phyloP scores from a whole-genome alignment of 352 stramenopile genomes.

The Pythium periplocum region DNA sequence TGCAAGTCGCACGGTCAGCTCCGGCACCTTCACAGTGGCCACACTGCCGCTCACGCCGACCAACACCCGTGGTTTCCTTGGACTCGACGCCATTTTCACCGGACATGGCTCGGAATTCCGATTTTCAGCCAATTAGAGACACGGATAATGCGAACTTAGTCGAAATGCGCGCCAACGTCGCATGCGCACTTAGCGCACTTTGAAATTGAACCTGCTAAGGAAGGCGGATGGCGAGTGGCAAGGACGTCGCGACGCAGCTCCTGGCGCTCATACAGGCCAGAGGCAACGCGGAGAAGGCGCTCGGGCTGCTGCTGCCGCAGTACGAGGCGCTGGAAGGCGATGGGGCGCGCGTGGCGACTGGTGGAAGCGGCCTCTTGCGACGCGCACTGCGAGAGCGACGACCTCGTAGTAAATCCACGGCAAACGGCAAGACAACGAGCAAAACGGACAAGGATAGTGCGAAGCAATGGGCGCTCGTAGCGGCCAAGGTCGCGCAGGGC shows the following conservation, averaged over 20 bases:
- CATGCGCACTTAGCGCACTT: conserved; percentile 9
- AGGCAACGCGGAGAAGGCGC: conserved; percentile 15
- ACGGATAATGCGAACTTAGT: not conserved
- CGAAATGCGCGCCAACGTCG: no score
- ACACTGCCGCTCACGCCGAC: conserved; percentile 82
- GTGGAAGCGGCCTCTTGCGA: no score
- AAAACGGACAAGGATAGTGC: conserved; percentile 1
- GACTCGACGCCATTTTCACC: not conserved
- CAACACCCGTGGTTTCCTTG: conserved; percentile 45
- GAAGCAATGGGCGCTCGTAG: conserved; percentile 34
- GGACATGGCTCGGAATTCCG: no score
- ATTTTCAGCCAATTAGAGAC: conserved; percentile 8
- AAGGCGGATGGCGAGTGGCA: conserved; percentile 1
- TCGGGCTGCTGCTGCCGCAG: conserved; percentile 5
- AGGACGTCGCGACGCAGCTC: conserved; percentile 14
- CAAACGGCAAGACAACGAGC: not conserved
- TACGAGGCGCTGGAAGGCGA: not conserved
- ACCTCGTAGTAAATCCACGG: no score
- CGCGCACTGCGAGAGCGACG: no score
- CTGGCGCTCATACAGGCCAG: conserved; percentile 15
- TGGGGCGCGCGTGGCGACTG: not conserved
- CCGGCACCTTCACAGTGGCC: conserved; percentile 82
- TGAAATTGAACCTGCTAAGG: conserved; percentile 14
- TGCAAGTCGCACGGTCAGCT: conserved; percentile 61
- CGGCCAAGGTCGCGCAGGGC: conserved; percentile 54